Evolutionary conservation across 441 rosid species (phyloP).

Genomic region (Gossypium gossypioides): DNA sequence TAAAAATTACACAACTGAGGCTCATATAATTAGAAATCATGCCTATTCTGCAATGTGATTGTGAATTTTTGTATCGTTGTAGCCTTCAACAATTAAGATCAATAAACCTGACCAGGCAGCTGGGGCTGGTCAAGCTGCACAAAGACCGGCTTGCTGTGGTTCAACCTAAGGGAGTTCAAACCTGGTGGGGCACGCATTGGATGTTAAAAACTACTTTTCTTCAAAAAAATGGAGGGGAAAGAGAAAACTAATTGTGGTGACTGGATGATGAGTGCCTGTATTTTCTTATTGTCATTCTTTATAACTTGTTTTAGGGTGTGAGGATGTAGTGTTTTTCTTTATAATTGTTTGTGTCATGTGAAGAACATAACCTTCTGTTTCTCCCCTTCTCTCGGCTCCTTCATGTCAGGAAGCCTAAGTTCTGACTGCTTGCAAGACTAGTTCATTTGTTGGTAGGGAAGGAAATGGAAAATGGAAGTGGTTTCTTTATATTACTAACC

Average conservation of each 20-base stretch:
- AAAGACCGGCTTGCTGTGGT: conserved; percentile 52
- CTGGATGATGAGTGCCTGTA: conserved; percentile 23
- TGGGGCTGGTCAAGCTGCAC: conserved; percentile 41
- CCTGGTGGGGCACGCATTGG: neutral
- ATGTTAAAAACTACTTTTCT: neutral
- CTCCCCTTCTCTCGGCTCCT: neutral
- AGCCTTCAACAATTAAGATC: conserved; percentile 46
- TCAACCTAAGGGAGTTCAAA: conserved; percentile 14
- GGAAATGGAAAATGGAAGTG: neutral
- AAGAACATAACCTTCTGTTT: neutral
- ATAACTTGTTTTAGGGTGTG: conserved; percentile 29
- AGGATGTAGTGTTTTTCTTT: conserved; percentile 25
- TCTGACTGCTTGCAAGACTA: neutral
- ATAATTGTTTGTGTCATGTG: conserved; percentile 9
- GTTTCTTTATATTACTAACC: neutral
- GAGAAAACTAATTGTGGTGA: conserved; percentile 21
- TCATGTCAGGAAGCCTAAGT: neutral
- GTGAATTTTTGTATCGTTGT: conserved; percentile 14
- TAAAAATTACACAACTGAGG: neutral
- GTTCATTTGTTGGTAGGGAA: neutral
- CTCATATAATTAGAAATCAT: neutral
- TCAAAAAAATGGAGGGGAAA: neutral
- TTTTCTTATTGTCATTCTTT: conserved; percentile 31
- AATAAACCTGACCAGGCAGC: conserved; percentile 37
- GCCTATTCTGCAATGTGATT: conserved; percentile 8